Evolutionary conservation across 164 flowering plant species (phyloP).

Genomic region (Paratinospora sagittata): DNA sequence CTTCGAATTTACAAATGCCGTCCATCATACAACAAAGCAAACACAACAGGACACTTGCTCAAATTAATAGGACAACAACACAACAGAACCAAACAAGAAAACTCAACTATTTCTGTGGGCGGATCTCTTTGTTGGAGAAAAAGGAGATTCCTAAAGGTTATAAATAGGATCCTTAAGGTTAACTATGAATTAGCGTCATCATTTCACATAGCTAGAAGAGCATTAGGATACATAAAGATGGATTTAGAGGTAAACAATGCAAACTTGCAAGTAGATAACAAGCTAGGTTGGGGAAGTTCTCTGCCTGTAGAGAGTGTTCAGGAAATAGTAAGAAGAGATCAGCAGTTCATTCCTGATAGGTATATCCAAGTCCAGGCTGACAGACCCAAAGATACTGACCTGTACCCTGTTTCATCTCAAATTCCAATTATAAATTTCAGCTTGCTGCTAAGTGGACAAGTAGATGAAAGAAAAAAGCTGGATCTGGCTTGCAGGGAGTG

Average conservation of each 20-base stretch:
- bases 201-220: no score
- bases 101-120: no score
- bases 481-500: conserved; percentile 24
- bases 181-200: no score
- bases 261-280: conserved; percentile 4
- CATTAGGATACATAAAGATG: background rate
- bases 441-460: conserved; percentile 11
- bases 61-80: no score
- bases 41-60: no score
- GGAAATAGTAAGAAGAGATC: conserved; percentile 18
- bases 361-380: conserved; percentile 13
- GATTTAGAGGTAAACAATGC: conserved; percentile 1
- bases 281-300: conserved; percentile 14
- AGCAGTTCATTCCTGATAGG: conserved; percentile 14
- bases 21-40: no score
- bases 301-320: conserved; percentile 18
- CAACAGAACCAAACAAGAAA: no score
- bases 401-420: conserved; percentile 4
- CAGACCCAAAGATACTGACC: background rate
- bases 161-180: no score
- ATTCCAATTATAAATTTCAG: conserved; percentile 21
- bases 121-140: no score
- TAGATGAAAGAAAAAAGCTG: conserved; percentile 16
- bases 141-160: no score
- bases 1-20: no score